Conservation (phyloP, 2,329 filamentous ascomycete species). For the Aspergillus sp. region DNA sequence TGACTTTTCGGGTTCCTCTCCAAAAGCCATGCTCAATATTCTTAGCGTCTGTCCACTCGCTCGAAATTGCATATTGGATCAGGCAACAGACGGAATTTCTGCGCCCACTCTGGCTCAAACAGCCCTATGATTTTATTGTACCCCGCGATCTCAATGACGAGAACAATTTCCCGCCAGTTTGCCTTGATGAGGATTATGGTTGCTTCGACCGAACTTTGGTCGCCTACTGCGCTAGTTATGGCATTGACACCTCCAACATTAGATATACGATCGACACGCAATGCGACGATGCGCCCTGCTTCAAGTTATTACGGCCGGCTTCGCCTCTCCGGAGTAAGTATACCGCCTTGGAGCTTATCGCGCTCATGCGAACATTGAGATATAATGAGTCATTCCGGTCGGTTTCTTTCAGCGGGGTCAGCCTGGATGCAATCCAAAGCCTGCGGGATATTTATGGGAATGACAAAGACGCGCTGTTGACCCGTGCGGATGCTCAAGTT, state of each 20-base stretch:
- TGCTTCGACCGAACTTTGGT: constrained; percentile 67
- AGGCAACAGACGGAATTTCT: constrained; percentile 62
- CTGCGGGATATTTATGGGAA: constrained; percentile 59
- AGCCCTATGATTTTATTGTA: constrained; percentile 63
- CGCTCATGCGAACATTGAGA: constrained; percentile 66
- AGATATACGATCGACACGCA: constrained; percentile 61
- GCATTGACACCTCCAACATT: constrained; percentile 66
- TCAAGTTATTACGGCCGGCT: constrained; percentile 61
- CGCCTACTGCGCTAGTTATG: constrained; percentile 69
- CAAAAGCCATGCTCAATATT: constrained; percentile 57
- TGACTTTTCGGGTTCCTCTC: constrained; percentile 63
- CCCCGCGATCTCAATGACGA: constrained; percentile 57
- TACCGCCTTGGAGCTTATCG: constrained; percentile 62
- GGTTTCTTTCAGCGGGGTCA: constrained; percentile 66
- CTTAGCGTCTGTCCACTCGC: constrained; percentile 63
- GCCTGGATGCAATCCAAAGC: constrained; percentile 64
- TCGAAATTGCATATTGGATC: constrained; percentile 64
- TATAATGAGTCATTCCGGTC: constrained; percentile 70
- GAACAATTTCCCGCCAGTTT: constrained; percentile 46
- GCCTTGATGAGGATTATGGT: constrained; percentile 58
- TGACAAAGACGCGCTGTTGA: constrained; percentile 63
- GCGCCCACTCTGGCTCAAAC: constrained; percentile 64
- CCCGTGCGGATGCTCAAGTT: constrained; percentile 58
- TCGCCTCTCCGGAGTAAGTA: constrained; percentile 54
- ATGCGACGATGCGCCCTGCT: constrained; percentile 67